Conservation (phyloP, 306 rosid species). For the Trifolium fragiferum region DNA sequence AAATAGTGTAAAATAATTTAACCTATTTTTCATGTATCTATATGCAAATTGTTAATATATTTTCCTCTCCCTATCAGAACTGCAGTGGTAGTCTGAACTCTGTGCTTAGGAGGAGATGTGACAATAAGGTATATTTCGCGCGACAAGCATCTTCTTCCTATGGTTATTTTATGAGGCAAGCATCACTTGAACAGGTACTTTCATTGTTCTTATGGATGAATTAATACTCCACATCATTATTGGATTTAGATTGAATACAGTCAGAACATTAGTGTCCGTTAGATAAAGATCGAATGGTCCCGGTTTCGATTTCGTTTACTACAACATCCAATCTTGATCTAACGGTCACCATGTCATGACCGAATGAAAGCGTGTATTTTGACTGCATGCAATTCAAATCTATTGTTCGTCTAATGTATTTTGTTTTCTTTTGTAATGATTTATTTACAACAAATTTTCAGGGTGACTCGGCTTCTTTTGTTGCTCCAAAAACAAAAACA, state of each 20-base stretch:
- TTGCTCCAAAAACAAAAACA: conserved; percentile 46
- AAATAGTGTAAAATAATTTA: no score
- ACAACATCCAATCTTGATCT: background rate
- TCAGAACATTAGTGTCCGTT: background rate
- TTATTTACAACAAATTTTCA: conserved; percentile 35
- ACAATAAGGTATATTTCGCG: conserved; percentile 61
- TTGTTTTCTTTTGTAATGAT: conserved; percentile 1
- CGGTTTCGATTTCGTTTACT: background rate
- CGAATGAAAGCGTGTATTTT: background rate
- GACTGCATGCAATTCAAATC: background rate
- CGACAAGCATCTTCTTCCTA: conserved; percentile 68
- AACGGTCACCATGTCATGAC: background rate
- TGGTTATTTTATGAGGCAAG: conserved; percentile 70
- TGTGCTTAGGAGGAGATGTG: conserved; percentile 52
- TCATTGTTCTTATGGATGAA: background rate
- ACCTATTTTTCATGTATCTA: background rate
- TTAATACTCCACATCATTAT: background rate
- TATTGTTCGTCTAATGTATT: conserved; percentile 8
- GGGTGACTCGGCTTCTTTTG: conserved; percentile 45
- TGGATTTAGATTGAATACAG: background rate
- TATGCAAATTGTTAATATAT: conserved; percentile 28
- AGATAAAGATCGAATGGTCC: background rate
- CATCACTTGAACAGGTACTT: conserved; percentile 58
- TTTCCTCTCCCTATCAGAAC: conserved; percentile 52
- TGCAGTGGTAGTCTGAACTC: conserved; percentile 62